A percentile compares a stretch with the other conserved stretches of the same genome.
phyloP scores from a whole-genome alignment of 1,284 basidiomycete genomes.

The Trametes versicolor region DNA sequence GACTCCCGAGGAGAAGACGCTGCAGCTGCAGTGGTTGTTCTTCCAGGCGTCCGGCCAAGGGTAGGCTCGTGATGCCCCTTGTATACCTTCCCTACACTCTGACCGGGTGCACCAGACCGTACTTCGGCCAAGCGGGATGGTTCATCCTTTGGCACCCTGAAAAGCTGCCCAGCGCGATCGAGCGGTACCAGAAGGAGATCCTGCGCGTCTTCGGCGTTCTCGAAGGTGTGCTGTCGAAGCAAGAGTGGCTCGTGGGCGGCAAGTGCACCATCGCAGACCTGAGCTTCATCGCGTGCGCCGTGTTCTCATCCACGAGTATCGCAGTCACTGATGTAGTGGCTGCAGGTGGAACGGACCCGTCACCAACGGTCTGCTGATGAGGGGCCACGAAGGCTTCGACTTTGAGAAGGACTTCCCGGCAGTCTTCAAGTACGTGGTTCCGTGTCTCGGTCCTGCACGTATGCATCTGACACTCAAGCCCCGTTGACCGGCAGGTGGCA shows the following conservation, averaged over 20 bases:
- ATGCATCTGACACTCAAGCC: neutral
- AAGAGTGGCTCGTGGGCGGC: conserved; percentile 26
- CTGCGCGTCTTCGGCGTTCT: conserved; percentile 45
- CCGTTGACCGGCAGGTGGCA: neutral
- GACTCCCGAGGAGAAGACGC: conserved; percentile 34
- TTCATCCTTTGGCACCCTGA: conserved; percentile 39
- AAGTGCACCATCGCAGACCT: conserved; percentile 23
- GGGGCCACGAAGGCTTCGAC: conserved; percentile 2
- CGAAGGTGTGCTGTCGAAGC: conserved; percentile 37
- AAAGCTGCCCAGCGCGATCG: conserved; percentile 38
- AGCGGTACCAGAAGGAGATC: conserved; percentile 45
- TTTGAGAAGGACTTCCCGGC: neutral
- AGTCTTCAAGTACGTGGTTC: neutral
- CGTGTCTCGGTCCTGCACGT: too few species aligned
- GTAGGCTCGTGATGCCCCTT: conserved; percentile 7
- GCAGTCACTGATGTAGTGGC: neutral
- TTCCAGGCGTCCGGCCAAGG: conserved; percentile 45
- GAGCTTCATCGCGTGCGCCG: conserved; percentile 15
- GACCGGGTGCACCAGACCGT: conserved; percentile 15
- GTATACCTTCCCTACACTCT: neutral
- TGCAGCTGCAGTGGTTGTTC: conserved; percentile 41
- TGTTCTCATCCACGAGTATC: neutral
- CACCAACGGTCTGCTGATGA: neutral
- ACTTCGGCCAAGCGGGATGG: conserved; percentile 39
- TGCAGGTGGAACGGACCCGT: neutral